Percentiles rank a stretch among this genome's conserved stretches.
These are phyloP conservation scores for Comarum palustre DNA, from an alignment of 306 rosid genomes.

Conservation along the genomic window DNA sequence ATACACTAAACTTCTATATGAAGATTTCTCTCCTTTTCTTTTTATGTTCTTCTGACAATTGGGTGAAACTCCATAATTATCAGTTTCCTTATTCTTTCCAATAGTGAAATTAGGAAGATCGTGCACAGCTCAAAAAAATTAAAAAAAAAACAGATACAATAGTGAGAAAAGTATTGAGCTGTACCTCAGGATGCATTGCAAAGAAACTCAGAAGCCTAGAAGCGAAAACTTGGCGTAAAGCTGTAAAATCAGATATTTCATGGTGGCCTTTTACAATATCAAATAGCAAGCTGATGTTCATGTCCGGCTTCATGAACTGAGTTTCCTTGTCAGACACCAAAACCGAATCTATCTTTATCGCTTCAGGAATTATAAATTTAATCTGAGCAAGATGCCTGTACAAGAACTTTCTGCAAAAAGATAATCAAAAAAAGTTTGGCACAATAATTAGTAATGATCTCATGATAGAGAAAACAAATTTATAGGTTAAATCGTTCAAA, in stretches of 20 bases:
- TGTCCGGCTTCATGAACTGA: slow-evolving; percentile 55
- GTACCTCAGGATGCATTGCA: slow-evolving; percentile 55
- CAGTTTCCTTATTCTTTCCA: neutral
- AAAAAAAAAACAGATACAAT: neutral
- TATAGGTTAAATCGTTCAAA: neutral
- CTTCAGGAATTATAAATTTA: slow-evolving; percentile 60
- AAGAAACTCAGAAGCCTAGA: slow-evolving; percentile 48
- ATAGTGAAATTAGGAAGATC: neutral
- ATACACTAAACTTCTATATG: neutral
- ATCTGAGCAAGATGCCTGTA: slow-evolving; percentile 57
- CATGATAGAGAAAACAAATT: neutral
- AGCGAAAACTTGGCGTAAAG: slow-evolving; percentile 45
- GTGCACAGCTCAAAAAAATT: neutral
- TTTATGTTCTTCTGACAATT: neutral
- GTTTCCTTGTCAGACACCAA: slow-evolving; percentile 47
- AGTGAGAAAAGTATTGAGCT: neutral
- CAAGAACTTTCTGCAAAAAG: slow-evolving; percentile 48
- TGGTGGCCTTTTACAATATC: slow-evolving; percentile 44
- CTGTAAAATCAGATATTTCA: slow-evolving; percentile 36
- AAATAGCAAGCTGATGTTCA: slow-evolving; percentile 47
- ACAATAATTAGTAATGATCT: neutral
- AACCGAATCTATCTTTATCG: slow-evolving; percentile 41
- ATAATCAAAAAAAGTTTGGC: slow-evolving; percentile 19
- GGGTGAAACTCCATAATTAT: neutral
- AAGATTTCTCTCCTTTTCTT: neutral